These are phyloP conservation scores for Bathelium albidoporum DNA, from an alignment of 495 filamentous ascomycete genomes.

Conservation along the genomic window DNA sequence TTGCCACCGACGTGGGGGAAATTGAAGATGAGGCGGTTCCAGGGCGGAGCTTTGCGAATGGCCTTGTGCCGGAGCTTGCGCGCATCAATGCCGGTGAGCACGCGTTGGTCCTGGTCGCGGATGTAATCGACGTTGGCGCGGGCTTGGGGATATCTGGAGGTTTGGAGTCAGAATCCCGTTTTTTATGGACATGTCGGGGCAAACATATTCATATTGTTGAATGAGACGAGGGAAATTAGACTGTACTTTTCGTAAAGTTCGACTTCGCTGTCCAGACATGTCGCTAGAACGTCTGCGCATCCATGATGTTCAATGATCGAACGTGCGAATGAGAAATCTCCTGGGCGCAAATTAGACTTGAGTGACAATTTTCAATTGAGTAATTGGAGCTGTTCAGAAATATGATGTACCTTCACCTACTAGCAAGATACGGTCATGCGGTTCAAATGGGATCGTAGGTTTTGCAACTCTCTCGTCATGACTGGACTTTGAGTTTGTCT, in stretches of 20 bases:
- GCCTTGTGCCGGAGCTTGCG: conserved; percentile 47
- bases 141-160: conserved; percentile 55
- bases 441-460: conserved; percentile 65
- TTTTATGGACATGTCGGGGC: neutral
- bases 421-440: conserved; percentile 62
- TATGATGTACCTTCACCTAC: conserved; percentile 61
- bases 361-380: conserved; percentile 8
- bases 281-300: conserved; percentile 55
- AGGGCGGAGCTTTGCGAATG: conserved; percentile 35
- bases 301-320: conserved; percentile 62
- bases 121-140: conserved; percentile 48
- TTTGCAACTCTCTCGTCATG: conserved; percentile 10
- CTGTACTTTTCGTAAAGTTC: conserved; percentile 49
- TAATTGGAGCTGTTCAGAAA: conserved; percentile 7
- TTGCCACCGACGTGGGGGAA: conserved; percentile 93
- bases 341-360: conserved; percentile 23
- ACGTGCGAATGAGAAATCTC: conserved; percentile 80
- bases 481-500: too few species aligned
- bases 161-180: neutral
- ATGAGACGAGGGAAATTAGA: neutral
- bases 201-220: neutral
- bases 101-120: conserved; percentile 32
- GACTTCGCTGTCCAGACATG: conserved; percentile 49
- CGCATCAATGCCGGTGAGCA: conserved; percentile 67
- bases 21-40: conserved; percentile 81